Evolutionary conservation across 1,139 yeast genomes (phyloP).

Genomic region (Zygosaccharomyces pseudobailii): DNA sequence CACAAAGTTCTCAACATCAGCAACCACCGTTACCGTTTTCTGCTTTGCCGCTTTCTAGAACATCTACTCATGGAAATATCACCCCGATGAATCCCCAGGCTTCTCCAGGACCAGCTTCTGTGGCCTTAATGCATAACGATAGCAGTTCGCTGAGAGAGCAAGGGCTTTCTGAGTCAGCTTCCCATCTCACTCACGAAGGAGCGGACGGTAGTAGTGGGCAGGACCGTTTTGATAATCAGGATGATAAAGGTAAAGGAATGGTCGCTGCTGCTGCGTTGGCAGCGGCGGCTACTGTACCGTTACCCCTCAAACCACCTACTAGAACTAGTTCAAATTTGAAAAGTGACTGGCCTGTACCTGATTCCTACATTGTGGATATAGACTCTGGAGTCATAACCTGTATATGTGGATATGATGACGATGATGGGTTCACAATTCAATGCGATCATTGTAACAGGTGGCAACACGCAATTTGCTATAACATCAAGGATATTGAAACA

Average conservation of each 20-base stretch:
- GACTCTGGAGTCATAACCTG: slow-evolving; percentile 87
- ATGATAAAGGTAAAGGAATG: slow-evolving; percentile 20
- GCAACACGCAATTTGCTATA: slow-evolving; percentile 93
- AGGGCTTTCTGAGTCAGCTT: neutral
- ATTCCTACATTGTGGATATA: slow-evolving; percentile 59
- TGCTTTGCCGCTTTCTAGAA: slow-evolving; percentile 6
- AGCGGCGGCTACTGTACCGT: slow-evolving; percentile 31
- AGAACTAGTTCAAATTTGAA: slow-evolving; percentile 2
- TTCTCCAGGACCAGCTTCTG: slow-evolving; percentile 30
- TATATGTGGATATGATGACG: slow-evolving; percentile 82
- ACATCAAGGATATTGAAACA: slow-evolving; percentile 61
- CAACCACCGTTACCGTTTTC: neutral
- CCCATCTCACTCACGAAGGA: neutral
- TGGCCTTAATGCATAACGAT: slow-evolving; percentile 16
- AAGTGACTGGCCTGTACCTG: slow-evolving; percentile 29
- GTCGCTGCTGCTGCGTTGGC: slow-evolving; percentile 35
- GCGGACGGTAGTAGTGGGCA: neutral
- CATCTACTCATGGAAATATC: slow-evolving; percentile 9
- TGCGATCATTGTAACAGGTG: slow-evolving; percentile 89
- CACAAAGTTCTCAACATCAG: neutral
- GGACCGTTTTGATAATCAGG: neutral
- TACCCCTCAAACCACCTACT: slow-evolving; percentile 24
- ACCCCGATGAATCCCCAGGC: slow-evolving; percentile 19
- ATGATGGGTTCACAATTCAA: slow-evolving; percentile 92
- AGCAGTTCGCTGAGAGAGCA: slow-evolving; percentile 4